phyloP scores from a whole-genome alignment of 352 stramenopile species.

The Globisporangium spiculum region DNA sequence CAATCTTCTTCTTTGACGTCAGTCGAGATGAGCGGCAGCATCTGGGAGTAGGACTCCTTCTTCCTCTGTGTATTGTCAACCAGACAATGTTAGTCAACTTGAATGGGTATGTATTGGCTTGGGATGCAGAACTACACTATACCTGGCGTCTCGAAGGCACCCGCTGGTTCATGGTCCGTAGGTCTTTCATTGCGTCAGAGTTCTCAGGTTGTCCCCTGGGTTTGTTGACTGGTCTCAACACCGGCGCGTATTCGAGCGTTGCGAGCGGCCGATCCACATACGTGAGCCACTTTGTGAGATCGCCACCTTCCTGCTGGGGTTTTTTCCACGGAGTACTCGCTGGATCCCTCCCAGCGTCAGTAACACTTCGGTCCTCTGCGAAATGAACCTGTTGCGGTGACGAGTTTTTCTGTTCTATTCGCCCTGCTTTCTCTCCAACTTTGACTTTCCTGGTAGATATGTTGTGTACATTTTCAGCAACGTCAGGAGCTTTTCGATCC shows the following conservation, averaged over 20 bases:
- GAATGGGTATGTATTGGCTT: background rate
- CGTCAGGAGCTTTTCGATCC: background rate
- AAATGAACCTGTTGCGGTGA: background rate
- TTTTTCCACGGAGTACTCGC: background rate
- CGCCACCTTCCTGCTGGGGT: background rate
- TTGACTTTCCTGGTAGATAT: background rate
- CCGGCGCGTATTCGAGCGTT: background rate
- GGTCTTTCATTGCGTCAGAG: background rate
- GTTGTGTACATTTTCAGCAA: background rate
- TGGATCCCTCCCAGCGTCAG: background rate
- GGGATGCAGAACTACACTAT: background rate
- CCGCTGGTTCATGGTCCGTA: background rate
- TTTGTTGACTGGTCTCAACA: slow-evolving; percentile 9
- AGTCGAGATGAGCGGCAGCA: background rate
- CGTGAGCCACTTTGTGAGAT: slow-evolving; percentile 13
- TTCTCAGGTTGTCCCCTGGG: background rate
- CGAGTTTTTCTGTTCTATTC: background rate
- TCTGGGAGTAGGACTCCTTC: slow-evolving; percentile 6
- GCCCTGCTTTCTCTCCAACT: background rate
- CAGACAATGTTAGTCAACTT: background rate
- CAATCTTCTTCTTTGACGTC: slow-evolving; percentile 30
- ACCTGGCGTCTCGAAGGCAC: slow-evolving; percentile 4
- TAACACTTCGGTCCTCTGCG: background rate
- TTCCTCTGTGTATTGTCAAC: background rate
- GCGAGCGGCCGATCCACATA: slow-evolving; percentile 9